phyloP scores from a whole-genome alignment of 2,329 filamentous ascomycete species.

The Shiraia sp. region DNA sequence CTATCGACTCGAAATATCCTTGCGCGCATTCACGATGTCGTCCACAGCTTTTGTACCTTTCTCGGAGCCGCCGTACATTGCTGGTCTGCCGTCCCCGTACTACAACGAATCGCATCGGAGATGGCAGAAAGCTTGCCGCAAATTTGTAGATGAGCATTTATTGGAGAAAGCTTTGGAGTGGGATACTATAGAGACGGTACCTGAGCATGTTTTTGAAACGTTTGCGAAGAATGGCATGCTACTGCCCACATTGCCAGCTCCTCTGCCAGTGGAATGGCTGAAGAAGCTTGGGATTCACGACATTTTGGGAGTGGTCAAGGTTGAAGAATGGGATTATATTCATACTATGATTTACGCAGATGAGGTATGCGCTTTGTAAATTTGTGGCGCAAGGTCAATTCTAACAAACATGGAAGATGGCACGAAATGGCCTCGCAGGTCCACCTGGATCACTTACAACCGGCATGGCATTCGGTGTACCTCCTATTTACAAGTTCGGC shows the following conservation, averaged over 20 bases:
- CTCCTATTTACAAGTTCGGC: conserved; percentile 72
- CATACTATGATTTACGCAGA: conserved; percentile 72
- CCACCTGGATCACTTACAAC: conserved; percentile 68
- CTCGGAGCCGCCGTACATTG: conserved; percentile 72
- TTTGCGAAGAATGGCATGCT: conserved; percentile 71
- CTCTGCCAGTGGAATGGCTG: conserved; percentile 69
- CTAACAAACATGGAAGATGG: conserved; percentile 54
- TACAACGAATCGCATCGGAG: conserved; percentile 66
- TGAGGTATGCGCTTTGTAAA: conserved; percentile 51
- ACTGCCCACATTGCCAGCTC: conserved; percentile 69
- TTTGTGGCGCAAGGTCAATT: neutral
- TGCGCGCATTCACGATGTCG: conserved; percentile 24
- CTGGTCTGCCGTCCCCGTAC: conserved; percentile 71
- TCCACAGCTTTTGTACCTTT: conserved; percentile 60
- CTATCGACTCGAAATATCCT: no score
- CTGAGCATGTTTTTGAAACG: conserved; percentile 64
- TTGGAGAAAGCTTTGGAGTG: conserved; percentile 67
- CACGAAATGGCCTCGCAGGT: conserved; percentile 65
- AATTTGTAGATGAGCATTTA: conserved; percentile 67
- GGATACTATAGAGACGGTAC: conserved; percentile 68
- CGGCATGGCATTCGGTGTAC: conserved; percentile 73
- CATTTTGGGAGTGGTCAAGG: conserved; percentile 66
- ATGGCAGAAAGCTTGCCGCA: conserved; percentile 70
- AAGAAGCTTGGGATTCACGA: conserved; percentile 67
- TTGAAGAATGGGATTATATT: conserved; percentile 75